Evolutionary conservation across 495 filamentous ascomycete genomes (phyloP).

Genomic region (Entonaema liquescens): DNA sequence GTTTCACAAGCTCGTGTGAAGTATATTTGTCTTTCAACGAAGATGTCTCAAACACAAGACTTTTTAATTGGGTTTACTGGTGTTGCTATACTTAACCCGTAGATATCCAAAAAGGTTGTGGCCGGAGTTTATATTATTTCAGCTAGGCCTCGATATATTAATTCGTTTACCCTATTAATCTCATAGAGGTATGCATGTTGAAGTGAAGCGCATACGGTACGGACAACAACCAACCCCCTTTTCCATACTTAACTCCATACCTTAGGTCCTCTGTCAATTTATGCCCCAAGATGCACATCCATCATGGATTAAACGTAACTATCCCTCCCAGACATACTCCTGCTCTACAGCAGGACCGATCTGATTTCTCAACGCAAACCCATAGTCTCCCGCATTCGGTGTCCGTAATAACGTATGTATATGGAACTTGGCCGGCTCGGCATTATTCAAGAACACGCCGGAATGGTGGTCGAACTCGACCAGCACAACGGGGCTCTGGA

Average conservation of each 20-base stretch:
- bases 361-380: slow-evolving; percentile 54
- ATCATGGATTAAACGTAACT: neutral
- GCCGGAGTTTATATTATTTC: no score
- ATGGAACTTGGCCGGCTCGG: slow-evolving; percentile 77
- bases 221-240: neutral
- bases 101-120: no score
- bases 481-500: slow-evolving; percentile 76
- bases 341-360: slow-evolving; percentile 45
- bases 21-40: no score
- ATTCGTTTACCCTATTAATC: neutral
- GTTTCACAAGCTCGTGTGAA: no score
- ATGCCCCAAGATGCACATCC: neutral
- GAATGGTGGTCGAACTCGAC: slow-evolving; percentile 84
- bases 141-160: neutral
- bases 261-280: neutral
- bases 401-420: slow-evolving; percentile 75
- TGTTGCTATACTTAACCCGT: neutral
- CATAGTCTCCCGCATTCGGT: slow-evolving; percentile 80
- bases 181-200: slow-evolving; percentile 7
- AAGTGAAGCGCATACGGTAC: slow-evolving; percentile 17
- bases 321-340: slow-evolving; percentile 54
- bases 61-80: neutral
- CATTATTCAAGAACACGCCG: slow-evolving; percentile 78
- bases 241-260: neutral
- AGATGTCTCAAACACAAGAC: no score